A percentile compares a stretch with the other conserved stretches of the same genome.
phyloP scores from a whole-genome alignment of 805 yeast genomes.

The Candida michaelii region DNA sequence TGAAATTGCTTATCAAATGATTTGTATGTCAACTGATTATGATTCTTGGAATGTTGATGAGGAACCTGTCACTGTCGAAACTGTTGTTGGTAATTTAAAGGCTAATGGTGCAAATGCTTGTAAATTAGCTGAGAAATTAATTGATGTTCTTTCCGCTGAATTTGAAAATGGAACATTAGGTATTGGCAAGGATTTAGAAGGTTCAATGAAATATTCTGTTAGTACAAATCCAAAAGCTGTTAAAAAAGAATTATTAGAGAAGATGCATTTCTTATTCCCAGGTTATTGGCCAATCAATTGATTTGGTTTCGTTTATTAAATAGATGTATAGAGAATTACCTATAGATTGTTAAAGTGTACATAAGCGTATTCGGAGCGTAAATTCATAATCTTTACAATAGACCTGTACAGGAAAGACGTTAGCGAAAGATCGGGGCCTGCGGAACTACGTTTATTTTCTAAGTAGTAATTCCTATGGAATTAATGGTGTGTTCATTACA shows the following conservation, averaged over 20 bases:
- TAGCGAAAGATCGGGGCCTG: no score
- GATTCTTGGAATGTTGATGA: constrained; percentile 97
- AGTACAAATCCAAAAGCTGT: constrained; percentile 75
- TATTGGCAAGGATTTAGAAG: constrained; percentile 69
- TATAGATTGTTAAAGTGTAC: no score
- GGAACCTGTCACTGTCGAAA: constrained; percentile 97
- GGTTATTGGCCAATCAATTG: constrained; percentile 66
- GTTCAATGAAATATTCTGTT: constrained; percentile 78
- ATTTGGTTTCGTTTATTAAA: no score
- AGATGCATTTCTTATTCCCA: constrained; percentile 86
- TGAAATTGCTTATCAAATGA: constrained; percentile 94
- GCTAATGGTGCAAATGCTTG: constrained; percentile 89
- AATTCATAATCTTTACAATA: no score
- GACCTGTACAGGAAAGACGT: no score
- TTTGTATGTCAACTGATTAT: constrained; percentile 98
- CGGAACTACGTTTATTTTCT: no score
- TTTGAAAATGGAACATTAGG: constrained; percentile 49
- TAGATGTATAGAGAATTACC: no score
- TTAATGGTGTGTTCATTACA: no score
- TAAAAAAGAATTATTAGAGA: constrained; percentile 67
- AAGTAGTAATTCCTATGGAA: no score
- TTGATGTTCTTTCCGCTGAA: constrained; percentile 64
- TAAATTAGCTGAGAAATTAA: constrained; percentile 65
- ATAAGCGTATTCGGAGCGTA: no score
- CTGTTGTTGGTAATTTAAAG: constrained; percentile 85